Evolutionary conservation across 176 grass and related monocot species (phyloP), one percentile per base, ranked within the genome.

Genomic region (Carex myosuroides): DNA sequence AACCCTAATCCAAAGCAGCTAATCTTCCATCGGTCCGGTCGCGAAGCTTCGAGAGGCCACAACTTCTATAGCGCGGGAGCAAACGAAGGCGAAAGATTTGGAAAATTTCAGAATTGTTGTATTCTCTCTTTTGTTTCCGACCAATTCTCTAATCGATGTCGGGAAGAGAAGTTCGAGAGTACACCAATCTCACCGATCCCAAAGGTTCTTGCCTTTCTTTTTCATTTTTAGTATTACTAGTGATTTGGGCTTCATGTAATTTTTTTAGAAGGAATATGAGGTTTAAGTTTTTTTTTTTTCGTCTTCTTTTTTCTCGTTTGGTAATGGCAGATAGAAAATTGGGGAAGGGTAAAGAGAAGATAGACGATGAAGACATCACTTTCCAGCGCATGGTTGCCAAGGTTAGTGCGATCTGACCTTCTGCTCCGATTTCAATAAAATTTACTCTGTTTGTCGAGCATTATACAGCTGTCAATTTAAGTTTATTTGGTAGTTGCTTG

Each of bases 341-440:
- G 81, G 96, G 96, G 64, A 98, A 98, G 78, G 93, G 96, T 24
- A 98, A 97, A 84, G 94, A 97, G 56, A 97, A 93, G 91, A 92
- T 98, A 18, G 96, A 98, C 66, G 91, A 93, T 83, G 96, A 98
- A 77, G 96, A 98, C 83, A 78, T 95, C 80, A 98, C 96, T 76
- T 98, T 98, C 91, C 96, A 98, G 60, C 92, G 96, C 63, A 98
- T 95, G 96, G 96, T 98, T 16, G 90, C 96, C 81, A 98, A 93
- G 93, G 96, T 98, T 98, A 95, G 90, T 89, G 88, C 85, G 75
- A 82, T 90, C 93, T 86, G 89, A 84, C 85, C 89, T 85, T 64
- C 82, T 85, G 72, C n/a, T 83, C 70, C 73, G n/a, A 2, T 71
- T 26, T 64, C 1, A 52, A 64, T 62, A 65, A 60, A 4, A 4